Evolutionary conservation across 495 filamentous ascomycete species (phyloP), one percentile per base, ranked within the genome.

Genomic region (Talaromyces thailandensis): DNA sequence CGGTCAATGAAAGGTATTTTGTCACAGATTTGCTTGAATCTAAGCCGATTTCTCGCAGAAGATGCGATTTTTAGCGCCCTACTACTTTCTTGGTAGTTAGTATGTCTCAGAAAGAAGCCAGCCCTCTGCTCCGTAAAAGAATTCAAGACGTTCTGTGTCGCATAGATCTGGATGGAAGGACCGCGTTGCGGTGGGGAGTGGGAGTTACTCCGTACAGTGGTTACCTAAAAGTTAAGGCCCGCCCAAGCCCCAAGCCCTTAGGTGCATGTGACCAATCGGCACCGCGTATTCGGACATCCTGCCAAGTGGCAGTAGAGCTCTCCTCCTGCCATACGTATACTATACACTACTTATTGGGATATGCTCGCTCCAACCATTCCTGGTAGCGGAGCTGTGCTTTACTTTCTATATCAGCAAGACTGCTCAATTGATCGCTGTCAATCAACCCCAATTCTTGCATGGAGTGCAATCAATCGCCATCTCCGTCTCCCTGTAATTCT

Each of bases 301-400:
- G 59, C 59, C 59, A 61, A 61, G 59, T 61, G 59, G 58, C 58
- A 35, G 58, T 6, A 59, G 25, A 55, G 52, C 6, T 37, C 12
- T 37, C 8, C 50, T 28, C 11, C 32, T 28, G 18, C 26, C 16
- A 14, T 45, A 51, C 24, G 9, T 28, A 51, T 61, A 28, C 58
- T n/a, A 25, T 6, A 12, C 26, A 31, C 29, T 35, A 58, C 55
- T 16, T 21, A 43, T n/a, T 1, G 1, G 6, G 43, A 48, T 48
- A 48, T 48, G 40, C 40, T 45, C 40, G 40, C 40, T 45, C n/a
- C 40, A 43, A 14, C 11, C 37, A 43, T 43, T 43, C 3, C 0
- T 14, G 37, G 16, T 16, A 43, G 37, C 37, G 3, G 37, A 43
- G 37, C 37, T n/a, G 21, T 26, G 37, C 23, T 32, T 37, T 3